Base-by-base conservation (phyloP, 371 early-diverging fungal genomes). In the Apophysomyces trapeziformis region DNA sequence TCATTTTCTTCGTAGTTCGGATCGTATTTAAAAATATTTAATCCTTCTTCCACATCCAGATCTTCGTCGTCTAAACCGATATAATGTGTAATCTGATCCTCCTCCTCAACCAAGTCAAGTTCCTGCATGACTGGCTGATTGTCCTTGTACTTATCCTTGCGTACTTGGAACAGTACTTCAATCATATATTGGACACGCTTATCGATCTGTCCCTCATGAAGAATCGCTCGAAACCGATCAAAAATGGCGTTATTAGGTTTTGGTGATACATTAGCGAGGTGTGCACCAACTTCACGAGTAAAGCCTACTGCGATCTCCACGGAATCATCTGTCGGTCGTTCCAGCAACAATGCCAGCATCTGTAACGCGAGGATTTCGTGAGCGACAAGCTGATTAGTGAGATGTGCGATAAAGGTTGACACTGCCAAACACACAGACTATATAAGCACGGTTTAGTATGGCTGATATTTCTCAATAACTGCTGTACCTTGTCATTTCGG, bases 271-370 rank as follows among this genome's bases (percentile, higher is more conserved):
- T 93, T 94, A 13, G 90, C 80, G 38, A 99, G 78, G 70, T 90
- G 89, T 0, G 95, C 90, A 36, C 98, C 99, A 8, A 89, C 89
- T 73, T 97, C 96, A 50, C 92, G 89, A 87, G 94, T 92, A 72
- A 98, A 94, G 3, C 95, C 95, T n/a, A 99, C 98, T 4, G 97
- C 97, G 57, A 98, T 92, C 66, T 97, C 98, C 0, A 99, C 96
- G 35, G 96, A 95, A 80, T 99, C 98, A 67, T 96, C 95, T 0
- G 99, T 99, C 4, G 97, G 96, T 18, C 89, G 86, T 74, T 96
- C 96, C 35, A 98, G 79, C 38, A 98, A 79, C 39, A 98, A 76
- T 2, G 90, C 87, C 56, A 98, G 76, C 16, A 97, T 87, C 73
- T 98, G 93, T 64, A 98, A 85, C 0, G 94, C 94, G 18, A 97